Base-by-base conservation (phyloP, 169 alveolate species). In the Cryptosporidium ubiquitum region DNA sequence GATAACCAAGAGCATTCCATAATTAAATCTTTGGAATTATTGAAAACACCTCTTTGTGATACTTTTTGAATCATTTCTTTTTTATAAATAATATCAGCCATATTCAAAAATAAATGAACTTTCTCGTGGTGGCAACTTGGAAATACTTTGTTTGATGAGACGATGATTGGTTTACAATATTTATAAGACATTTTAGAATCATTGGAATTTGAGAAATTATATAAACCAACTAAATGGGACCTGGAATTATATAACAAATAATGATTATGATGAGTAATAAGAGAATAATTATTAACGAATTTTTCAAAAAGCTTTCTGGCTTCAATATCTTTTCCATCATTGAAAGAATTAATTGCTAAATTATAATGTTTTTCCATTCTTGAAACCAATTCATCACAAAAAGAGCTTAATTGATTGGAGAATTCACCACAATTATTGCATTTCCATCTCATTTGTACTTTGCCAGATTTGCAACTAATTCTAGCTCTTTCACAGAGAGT, bases 191-290 rank as follows among this genome's bases (percentile, higher is more conserved):
- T 91, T 26, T 68, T 91, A 7, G 94, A 26, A 69, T 93, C 92
- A 69, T 93, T 86, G 14, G 95, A 94, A 39, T 95, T 93, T 57
- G 93, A 85, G 61, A 86, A 55, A 70, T 92, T 92, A 68, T 92
- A 85, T 20, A 96, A 74, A 14, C 98, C 98, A 1, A 97, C 97
- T 29, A 95, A 92, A 31, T 95, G 47, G 14, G 94, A 91, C 58
- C 94, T 70, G 1, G 96, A 92, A 84, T 95, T 95, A 86, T 94
- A 96, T 57, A 96, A 51, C 20, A 94, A 69, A 42, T 94, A 93
- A 86, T 96, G 97, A 52, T 94, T 93, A n/a, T 94, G 94, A 86
- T 96, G 97, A n/a, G 95, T 85, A 7, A 92, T 52, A 40, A 94
- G 91, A 55, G 95, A 89, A 93, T 91, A 95, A 42, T 86, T 91